Evolutionary conservation across 768 basidiomycete species (phyloP).

Genomic region (Hericium erinaceus): DNA sequence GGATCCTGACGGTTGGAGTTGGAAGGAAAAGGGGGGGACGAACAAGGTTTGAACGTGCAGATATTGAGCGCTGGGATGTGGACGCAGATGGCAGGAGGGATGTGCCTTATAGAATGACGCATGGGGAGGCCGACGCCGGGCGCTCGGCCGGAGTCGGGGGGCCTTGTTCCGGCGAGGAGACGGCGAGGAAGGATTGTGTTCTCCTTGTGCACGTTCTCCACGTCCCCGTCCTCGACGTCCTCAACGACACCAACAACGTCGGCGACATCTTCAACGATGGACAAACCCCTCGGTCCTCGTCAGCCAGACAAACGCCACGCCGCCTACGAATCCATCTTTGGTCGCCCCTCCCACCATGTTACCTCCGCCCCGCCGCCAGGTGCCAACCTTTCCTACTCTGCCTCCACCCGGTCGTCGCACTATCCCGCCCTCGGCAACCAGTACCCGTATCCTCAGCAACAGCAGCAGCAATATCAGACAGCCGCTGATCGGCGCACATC

Average conservation of each 20-base stretch:
- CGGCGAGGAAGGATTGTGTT: no score
- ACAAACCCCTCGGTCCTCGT: conserved; percentile 51
- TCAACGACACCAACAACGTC: not conserved
- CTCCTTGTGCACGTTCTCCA: not conserved
- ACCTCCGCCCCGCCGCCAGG: conserved; percentile 18
- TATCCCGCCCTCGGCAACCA: conserved; percentile 3
- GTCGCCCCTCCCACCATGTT: conserved; percentile 52
- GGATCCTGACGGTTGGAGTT: no score
- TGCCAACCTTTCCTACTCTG: conserved; percentile 12
- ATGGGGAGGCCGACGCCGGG: no score
- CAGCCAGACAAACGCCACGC: conserved; percentile 63
- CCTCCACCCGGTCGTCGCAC: conserved; percentile 13
- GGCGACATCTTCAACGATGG: conserved; percentile 25
- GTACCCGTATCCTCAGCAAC: conserved; percentile 30
- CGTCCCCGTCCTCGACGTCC: not conserved
- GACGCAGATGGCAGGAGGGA: no score
- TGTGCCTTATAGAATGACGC: no score
- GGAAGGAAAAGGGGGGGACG: no score
- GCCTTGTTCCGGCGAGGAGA: not conserved
- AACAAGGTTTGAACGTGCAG: no score
- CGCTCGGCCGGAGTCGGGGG: no score
- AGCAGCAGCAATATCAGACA: conserved; percentile 24
- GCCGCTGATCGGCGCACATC: conserved; percentile 40
- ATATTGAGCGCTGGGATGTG: no score
- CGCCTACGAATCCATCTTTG: conserved; percentile 85